Base-by-base conservation (phyloP, 2,329 filamentous ascomycete genomes). In the Pyrenochaeta sp. region DNA sequence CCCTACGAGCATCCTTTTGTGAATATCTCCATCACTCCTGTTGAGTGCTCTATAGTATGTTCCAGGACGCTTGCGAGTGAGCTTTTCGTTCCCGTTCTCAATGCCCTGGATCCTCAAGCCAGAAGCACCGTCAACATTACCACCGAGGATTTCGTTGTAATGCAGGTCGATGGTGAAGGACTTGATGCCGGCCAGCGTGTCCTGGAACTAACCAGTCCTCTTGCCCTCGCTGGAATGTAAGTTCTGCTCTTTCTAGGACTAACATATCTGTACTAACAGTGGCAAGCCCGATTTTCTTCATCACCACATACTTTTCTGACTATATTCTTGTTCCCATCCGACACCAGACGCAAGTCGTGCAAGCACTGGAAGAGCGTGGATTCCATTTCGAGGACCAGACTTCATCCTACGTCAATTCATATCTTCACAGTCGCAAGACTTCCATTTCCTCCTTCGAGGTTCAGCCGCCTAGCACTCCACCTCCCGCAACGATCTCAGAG, bases 221-320 rank as follows among this genome's bases (percentile, higher is more conserved):
- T 97, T 21, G 93, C 94, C 19, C 81, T 96, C 67, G 93, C 93
- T 35, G 90, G 90, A 59, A 94, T 97, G 81, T 84, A 73, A 71
- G 81, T 63, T 17, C 7, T 34, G 8, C 6, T 20, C 24, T 5
- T 22, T 21, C 5, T 31, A 19, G 26, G 14, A 35, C 47, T 61
- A 15, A 55, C 28, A 23, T n/a, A 27, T 7, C 8, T n/a, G n/a
- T n/a, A n/a, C n/a, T n/a, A n/a, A n/a, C n/a, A n/a, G n/a, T n/a
- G n/a, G 20, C 36, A 32, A 85, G 82, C 38, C 89, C 93, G 39
- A 96, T 99, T 65, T 96, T 97, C 78, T 97, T 97, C 80, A 96
- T 96, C 69, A 96, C 93, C 3, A 96, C 91, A 21, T 99, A 97
- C 73, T 97, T 96, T 73, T 94, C 89, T 22, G 93, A 99, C 74